Conservation (phyloP, 768 basidiomycete genomes). For the Agaricus blazei region DNA sequence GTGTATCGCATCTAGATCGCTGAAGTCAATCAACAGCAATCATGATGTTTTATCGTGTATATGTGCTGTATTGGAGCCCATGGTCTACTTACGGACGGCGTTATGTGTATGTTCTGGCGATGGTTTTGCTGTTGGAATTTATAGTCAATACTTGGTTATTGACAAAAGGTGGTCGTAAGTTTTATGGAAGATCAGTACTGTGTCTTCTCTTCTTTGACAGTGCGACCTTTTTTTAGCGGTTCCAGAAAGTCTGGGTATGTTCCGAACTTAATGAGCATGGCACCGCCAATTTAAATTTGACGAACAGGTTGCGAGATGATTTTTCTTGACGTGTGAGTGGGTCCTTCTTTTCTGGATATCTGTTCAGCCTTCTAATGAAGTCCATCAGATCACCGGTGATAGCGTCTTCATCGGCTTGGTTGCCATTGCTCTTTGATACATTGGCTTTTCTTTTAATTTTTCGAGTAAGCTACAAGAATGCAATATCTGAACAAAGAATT, state of each 20-base stretch:
- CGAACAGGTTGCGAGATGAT: conserved; percentile 36
- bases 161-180: conserved; percentile 42
- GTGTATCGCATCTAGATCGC: not conserved
- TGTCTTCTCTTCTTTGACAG: not conserved
- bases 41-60: conserved; percentile 54
- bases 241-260: conserved; percentile 29
- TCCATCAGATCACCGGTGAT: conserved; percentile 23
- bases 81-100: conserved; percentile 3
- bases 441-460: conserved; percentile 35
- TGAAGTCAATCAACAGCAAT: conserved; percentile 19
- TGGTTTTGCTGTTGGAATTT: conserved; percentile 38
- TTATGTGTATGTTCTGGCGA: conserved; percentile 21
- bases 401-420: conserved; percentile 46
- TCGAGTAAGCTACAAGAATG: conserved; percentile 16
- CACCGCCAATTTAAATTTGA: not conserved
- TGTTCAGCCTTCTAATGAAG: not conserved
- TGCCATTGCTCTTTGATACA: conserved; percentile 45
- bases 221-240: conserved; percentile 25
- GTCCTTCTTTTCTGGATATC: not conserved
- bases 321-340: conserved; percentile 19
- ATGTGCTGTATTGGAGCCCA: conserved; percentile 31
- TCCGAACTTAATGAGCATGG: not conserved
- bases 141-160: conserved; percentile 50
- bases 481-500: conserved; percentile 27
- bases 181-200: not conserved